These are phyloP conservation scores for Coemansia erecta DNA, from an alignment of 192 early-diverging fungal genomes.

Conservation along the genomic window DNA sequence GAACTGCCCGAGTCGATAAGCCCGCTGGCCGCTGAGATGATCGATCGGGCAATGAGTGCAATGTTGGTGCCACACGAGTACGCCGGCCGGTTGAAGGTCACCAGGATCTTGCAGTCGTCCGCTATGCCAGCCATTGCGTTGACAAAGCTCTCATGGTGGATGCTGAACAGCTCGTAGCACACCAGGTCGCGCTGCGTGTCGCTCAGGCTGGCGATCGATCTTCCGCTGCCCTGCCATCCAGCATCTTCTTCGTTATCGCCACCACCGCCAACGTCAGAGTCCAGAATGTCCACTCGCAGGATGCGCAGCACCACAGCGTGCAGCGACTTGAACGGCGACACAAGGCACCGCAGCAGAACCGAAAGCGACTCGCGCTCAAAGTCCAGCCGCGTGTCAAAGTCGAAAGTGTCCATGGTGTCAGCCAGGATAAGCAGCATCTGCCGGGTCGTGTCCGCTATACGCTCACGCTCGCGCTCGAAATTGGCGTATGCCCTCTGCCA, in stretches of 20 bases:
- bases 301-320: conserved; percentile 22
- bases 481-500: conserved; percentile 17
- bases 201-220: conserved; percentile 2
- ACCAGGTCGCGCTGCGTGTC: conserved; percentile 34
- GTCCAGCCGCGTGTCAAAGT: conserved; percentile 15
- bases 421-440: conserved; percentile 20
- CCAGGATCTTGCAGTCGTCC: conserved; percentile 40
- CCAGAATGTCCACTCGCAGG: conserved; percentile 13
- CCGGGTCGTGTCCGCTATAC: conserved; percentile 16
- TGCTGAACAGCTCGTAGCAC: conserved; percentile 38
- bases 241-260: not conserved
- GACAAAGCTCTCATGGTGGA: conserved; percentile 25
- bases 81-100: conserved; percentile 34
- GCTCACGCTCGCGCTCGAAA: conserved; percentile 21
- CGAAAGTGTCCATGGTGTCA: conserved; percentile 17
- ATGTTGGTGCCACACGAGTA: conserved; percentile 30
- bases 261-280: conserved; percentile 10
- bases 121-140: conserved; percentile 18
- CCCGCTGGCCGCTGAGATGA: conserved; percentile 19
- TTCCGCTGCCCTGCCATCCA: not conserved
- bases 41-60: conserved; percentile 30
- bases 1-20: conserved; percentile 9
- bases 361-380: conserved; percentile 28
- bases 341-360: conserved; percentile 23
- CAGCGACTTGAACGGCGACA: conserved; percentile 24